Evolutionary conservation across 805 yeast species (phyloP).

Genomic region (Zygoascus tannicola): DNA sequence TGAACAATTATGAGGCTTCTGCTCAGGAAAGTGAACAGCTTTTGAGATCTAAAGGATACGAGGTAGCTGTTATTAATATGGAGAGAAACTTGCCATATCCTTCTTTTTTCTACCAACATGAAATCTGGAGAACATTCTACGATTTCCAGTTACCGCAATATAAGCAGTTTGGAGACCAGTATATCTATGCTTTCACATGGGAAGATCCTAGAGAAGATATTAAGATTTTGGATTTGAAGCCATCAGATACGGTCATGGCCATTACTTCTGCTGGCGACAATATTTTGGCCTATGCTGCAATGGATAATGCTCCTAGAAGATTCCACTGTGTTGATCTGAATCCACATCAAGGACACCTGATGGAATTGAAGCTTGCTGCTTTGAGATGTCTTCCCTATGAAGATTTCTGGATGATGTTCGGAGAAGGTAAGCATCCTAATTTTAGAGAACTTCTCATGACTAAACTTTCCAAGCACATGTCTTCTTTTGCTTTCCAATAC

Average conservation of each 20-base stretch:
- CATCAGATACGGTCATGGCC: slow-evolving; percentile 66
- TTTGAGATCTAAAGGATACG: slow-evolving; percentile 51
- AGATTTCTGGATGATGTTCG: slow-evolving; percentile 68
- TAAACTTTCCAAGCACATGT: slow-evolving; percentile 58
- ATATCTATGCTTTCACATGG: slow-evolving; percentile 85
- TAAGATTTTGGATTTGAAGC: slow-evolving; percentile 48
- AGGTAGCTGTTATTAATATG: slow-evolving; percentile 58
- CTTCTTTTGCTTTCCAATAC: slow-evolving; percentile 73
- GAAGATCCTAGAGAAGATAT: slow-evolving; percentile 82
- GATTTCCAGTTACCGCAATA: slow-evolving; percentile 62
- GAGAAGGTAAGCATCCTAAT: slow-evolving; percentile 55
- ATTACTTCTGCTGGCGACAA: slow-evolving; percentile 86
- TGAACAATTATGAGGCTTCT: slow-evolving; percentile 8
- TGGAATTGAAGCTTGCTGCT: slow-evolving; percentile 70
- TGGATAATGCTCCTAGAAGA: slow-evolving; percentile 63
- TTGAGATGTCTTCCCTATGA: slow-evolving; percentile 45
- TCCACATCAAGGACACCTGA: slow-evolving; percentile 72
- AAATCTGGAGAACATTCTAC: slow-evolving; percentile 71
- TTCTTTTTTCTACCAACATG: slow-evolving; percentile 67
- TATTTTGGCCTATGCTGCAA: slow-evolving; percentile 59
- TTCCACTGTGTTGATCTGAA: slow-evolving; percentile 81
- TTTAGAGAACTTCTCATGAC: slow-evolving; percentile 43
- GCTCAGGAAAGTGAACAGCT: slow-evolving; percentile 5
- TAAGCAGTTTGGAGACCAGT: slow-evolving; percentile 66
- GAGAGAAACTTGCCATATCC: slow-evolving; percentile 67